Conservation (phyloP, 2,329 filamentous ascomycete species). For the Fusarium sp. region DNA sequence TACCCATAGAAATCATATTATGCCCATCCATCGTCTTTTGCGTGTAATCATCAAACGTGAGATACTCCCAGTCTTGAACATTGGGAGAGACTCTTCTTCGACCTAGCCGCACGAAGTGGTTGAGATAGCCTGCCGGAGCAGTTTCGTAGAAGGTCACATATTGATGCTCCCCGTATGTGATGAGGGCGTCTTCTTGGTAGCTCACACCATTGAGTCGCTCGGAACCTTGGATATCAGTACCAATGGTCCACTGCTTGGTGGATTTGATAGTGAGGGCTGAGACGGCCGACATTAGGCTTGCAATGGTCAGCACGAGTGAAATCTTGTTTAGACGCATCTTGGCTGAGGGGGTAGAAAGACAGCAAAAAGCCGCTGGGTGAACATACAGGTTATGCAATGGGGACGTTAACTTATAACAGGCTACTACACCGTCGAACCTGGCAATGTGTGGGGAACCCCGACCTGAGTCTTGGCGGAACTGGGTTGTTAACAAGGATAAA, state of each 20-base stretch:
- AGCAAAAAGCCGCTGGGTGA: fast-evolving
- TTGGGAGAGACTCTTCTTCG: constrained; percentile 14
- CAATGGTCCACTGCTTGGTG: constrained; percentile 27
- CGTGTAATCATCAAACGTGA: constrained; percentile 25
- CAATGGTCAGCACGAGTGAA: background rate
- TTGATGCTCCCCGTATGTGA: constrained; percentile 34
- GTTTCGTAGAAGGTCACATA: constrained; percentile 41
- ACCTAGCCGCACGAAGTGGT: constrained; percentile 31
- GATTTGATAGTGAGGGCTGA: constrained; percentile 29
- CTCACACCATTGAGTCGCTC: constrained; percentile 38
- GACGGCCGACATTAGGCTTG: constrained; percentile 10
- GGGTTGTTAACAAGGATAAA: constrained; percentile 1
- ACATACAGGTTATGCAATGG: no score
- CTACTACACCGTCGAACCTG: background rate
- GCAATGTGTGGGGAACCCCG: background rate
- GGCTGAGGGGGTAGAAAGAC: background rate
- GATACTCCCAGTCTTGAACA: constrained; percentile 27
- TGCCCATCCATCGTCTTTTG: constrained; percentile 41
- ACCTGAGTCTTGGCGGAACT: background rate
- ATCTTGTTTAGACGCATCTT: constrained; percentile 16
- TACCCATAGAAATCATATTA: constrained; percentile 41
- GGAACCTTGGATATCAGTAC: constrained; percentile 34
- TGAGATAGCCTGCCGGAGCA: constrained; percentile 18
- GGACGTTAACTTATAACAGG: no score
- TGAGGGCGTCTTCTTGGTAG: constrained; percentile 37